These are phyloP conservation scores for Didymella exigua DNA, from an alignment of 2,329 filamentous ascomycete genomes.

Conservation along the genomic window DNA sequence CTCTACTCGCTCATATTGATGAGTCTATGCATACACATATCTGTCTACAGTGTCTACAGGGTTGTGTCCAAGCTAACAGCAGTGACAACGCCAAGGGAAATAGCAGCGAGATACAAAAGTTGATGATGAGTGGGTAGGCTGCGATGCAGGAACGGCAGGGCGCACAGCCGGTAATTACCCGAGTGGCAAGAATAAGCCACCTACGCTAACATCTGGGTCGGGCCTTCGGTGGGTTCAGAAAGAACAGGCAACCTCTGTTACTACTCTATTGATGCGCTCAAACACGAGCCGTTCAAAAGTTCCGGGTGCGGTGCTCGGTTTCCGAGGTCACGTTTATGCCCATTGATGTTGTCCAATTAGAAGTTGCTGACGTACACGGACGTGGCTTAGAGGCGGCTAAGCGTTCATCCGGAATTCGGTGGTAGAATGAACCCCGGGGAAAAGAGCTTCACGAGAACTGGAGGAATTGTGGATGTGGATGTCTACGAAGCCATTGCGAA, in stretches of 20 bases:
- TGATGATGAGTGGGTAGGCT: background rate
- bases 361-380: background rate
- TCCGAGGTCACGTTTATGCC: background rate
- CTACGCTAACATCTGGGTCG: background rate
- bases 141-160: background rate
- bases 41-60: background rate
- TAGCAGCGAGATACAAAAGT: background rate
- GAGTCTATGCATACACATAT: background rate
- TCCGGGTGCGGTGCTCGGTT: background rate
- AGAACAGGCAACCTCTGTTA: background rate
- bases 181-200: conserved; percentile 1
- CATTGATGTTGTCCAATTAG: background rate
- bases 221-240: background rate
- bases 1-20: background rate
- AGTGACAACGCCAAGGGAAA: too few species aligned
- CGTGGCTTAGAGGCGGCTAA: conserved; percentile 12
- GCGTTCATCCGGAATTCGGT: conserved; percentile 19
- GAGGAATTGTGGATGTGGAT: background rate
- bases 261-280: too few species aligned
- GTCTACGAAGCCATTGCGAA: background rate
- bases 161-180: background rate
- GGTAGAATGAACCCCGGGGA: conserved; percentile 11
- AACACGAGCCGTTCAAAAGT: too few species aligned
- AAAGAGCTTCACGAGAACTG: conserved; percentile 7
- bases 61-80: background rate